These are phyloP conservation scores for Dictyostelium citrinum DNA, from an alignment of 78 protist genomes.

Conservation along the genomic window DNA sequence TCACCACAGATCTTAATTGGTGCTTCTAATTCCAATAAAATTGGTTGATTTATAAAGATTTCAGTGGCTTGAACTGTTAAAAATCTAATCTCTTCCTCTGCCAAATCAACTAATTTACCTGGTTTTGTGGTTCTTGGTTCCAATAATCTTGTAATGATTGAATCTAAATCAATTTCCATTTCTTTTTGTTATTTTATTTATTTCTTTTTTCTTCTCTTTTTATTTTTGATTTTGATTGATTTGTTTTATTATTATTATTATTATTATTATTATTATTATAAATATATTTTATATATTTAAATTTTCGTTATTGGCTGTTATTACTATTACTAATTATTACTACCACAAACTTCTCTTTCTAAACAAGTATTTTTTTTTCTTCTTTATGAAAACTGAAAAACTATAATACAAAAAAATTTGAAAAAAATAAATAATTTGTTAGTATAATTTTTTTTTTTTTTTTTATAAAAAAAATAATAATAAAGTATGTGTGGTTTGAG, in stretches of 20 bases:
- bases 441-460: too few species aligned
- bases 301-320: neutral
- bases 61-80: slow-evolving; percentile 91
- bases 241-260: neutral
- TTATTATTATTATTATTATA: neutral
- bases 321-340: neutral
- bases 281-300: neutral
- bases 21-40: slow-evolving; percentile 97
- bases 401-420: neutral
- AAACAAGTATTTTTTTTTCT: neutral
- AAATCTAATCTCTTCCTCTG: slow-evolving; percentile 88
- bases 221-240: neutral
- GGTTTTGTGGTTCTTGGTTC: slow-evolving; percentile 94
- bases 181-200: neutral
- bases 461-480: too few species aligned
- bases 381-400: neutral
- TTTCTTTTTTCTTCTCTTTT: neutral
- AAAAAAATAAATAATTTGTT: neutral
- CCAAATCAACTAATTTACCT: slow-evolving; percentile 93
- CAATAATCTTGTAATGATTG: slow-evolving; percentile 89
- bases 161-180: slow-evolving; percentile 88
- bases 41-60: slow-evolving; percentile 95
- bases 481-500: neutral
- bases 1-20: slow-evolving; percentile 98
- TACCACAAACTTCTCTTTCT: neutral